phyloP scores from a whole-genome alignment of 768 basidiomycete genomes.

The Amanita inopinata region DNA sequence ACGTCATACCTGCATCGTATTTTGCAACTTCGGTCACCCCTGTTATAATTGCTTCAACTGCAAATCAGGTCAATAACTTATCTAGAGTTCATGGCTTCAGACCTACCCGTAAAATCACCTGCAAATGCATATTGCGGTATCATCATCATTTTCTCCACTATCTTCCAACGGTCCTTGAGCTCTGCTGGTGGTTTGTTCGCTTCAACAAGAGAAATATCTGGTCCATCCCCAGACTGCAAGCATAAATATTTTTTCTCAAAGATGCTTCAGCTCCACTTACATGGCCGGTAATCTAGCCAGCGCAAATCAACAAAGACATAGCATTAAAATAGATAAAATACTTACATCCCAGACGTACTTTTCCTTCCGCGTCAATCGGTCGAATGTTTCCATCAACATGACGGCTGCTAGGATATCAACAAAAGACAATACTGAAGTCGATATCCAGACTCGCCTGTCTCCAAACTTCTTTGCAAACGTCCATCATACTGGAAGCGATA shows the following conservation, averaged over 20 bases:
- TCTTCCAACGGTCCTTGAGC: slow-evolving; percentile 54
- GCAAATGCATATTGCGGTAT: slow-evolving; percentile 61
- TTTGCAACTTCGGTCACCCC: slow-evolving; percentile 51
- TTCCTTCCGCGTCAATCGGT: slow-evolving; percentile 50
- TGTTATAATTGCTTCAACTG: slow-evolving; percentile 58
- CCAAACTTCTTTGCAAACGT: slow-evolving; percentile 50
- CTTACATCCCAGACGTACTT: slow-evolving; percentile 74
- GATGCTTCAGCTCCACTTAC: slow-evolving; percentile 24
- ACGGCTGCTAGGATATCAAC: slow-evolving; percentile 33
- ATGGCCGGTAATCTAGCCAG: slow-evolving; percentile 49
- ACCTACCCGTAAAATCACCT: slow-evolving; percentile 52
- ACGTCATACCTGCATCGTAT: slow-evolving; percentile 45
- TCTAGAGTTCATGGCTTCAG: not conserved
- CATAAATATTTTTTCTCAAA: not conserved
- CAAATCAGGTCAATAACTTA: slow-evolving; percentile 6
- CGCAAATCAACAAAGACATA: slow-evolving; percentile 2
- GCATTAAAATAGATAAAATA: slow-evolving; percentile 9
- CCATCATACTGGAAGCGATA: slow-evolving; percentile 71
- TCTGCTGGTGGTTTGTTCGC: slow-evolving; percentile 39
- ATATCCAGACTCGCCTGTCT: slow-evolving; percentile 38
- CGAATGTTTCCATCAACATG: slow-evolving; percentile 69
- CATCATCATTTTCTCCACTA: slow-evolving; percentile 61
- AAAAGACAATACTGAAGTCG: not conserved
- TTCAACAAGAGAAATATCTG: slow-evolving; percentile 44
- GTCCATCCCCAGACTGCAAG: slow-evolving; percentile 50